Conservation (phyloP, 768 basidiomycete genomes). For the Russula dissimulans region DNA sequence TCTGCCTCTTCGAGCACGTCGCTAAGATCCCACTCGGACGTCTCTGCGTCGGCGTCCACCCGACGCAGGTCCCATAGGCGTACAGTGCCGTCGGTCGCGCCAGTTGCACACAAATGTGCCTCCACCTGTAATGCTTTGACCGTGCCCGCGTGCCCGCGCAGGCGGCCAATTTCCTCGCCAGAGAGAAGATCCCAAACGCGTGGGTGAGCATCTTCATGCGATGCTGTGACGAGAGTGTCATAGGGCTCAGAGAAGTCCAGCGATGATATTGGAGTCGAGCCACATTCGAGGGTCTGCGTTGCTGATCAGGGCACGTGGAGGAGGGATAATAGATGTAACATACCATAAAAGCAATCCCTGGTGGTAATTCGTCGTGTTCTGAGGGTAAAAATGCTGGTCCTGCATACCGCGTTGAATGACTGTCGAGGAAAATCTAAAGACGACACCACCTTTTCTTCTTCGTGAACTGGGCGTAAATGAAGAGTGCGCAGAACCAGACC, state of each 20-base stretch:
- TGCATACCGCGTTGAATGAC: constrained; percentile 22
- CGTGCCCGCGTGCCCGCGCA: constrained; percentile 70
- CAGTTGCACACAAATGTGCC: constrained; percentile 82
- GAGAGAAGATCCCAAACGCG: constrained; percentile 92
- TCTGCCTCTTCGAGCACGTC: constrained; percentile 62
- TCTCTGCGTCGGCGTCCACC: constrained; percentile 65
- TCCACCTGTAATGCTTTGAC: constrained; percentile 94
- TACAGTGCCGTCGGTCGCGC: constrained; percentile 78
- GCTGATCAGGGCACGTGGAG: constrained; percentile 12
- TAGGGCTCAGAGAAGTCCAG: constrained; percentile 97
- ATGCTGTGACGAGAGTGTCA: constrained; percentile 82
- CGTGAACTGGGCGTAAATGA: constrained; percentile 49
- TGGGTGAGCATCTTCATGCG: constrained; percentile 77
- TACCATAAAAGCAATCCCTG: constrained; percentile 96
- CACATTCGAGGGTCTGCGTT: constrained; percentile 70
- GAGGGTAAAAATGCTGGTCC: constrained; percentile 95
- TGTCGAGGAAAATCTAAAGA: neutral
- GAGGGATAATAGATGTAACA: constrained; percentile 4
- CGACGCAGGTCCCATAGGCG: constrained; percentile 85
- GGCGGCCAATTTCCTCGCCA: constrained; percentile 76
- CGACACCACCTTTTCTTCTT: constrained; percentile 49
- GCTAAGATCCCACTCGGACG: constrained; percentile 44
- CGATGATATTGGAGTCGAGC: constrained; percentile 72
- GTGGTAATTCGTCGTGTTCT: constrained; percentile 92
- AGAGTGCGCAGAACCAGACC: constrained; percentile 30